Evolutionary conservation across 192 early-diverging fungal species (phyloP).

Genomic region (Paraglomus brasilianum): DNA sequence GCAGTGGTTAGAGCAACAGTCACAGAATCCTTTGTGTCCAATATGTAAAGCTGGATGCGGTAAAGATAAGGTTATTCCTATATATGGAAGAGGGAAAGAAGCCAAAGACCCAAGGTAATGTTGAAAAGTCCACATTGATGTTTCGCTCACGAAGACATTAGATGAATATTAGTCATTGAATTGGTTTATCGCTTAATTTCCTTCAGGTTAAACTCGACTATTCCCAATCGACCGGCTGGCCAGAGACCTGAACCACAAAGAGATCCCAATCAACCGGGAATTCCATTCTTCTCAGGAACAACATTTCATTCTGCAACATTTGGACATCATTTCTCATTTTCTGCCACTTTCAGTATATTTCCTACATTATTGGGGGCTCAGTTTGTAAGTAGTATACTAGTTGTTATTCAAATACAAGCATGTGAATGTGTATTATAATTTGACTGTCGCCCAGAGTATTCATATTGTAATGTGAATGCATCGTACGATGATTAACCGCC

Average conservation of each 20-base stretch:
- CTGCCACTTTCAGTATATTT: slow-evolving; percentile 69
- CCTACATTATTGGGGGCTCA: slow-evolving; percentile 68
- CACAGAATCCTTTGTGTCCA: slow-evolving; percentile 72
- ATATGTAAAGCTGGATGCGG: slow-evolving; percentile 86
- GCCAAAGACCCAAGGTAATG: slow-evolving; percentile 69
- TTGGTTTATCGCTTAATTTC: background rate
- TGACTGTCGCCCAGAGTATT: background rate
- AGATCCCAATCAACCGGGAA: slow-evolving; percentile 51
- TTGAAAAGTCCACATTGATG: background rate
- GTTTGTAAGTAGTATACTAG: slow-evolving; percentile 44
- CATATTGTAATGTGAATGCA: background rate
- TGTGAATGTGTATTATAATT: background rate
- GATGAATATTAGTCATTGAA: background rate
- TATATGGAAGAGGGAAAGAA: slow-evolving; percentile 78
- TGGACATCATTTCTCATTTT: slow-evolving; percentile 61
- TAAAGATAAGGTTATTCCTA: slow-evolving; percentile 79
- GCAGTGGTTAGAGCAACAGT: slow-evolving; percentile 73
- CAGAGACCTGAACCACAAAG: slow-evolving; percentile 70
- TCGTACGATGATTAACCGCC: background rate
- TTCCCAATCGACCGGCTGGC: slow-evolving; percentile 75
- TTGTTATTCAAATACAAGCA: background rate
- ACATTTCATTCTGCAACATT: slow-evolving; percentile 56
- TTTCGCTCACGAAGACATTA: background rate
- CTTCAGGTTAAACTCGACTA: slow-evolving; percentile 36
- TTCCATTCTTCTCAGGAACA: slow-evolving; percentile 50